Conservation (phyloP, 2,329 filamentous ascomycete genomes). For the Ophiocordyceps australis region DNA sequence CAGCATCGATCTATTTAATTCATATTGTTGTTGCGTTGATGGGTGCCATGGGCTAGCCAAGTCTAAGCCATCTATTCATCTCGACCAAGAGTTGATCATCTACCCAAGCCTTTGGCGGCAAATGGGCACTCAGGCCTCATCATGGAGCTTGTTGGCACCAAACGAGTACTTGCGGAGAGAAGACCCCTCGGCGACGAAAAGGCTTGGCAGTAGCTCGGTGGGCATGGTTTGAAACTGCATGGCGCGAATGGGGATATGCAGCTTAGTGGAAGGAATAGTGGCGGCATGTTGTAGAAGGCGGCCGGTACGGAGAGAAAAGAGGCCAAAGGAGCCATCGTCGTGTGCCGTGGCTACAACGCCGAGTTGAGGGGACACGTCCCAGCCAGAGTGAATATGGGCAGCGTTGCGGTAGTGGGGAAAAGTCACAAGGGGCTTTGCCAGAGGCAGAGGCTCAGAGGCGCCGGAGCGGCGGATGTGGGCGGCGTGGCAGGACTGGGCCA, state of each 20-base stretch:
- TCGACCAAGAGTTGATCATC: no score
- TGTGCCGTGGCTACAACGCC: constrained; percentile 36
- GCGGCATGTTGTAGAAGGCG: constrained; percentile 11
- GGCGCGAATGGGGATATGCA: constrained; percentile 16
- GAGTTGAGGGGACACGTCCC: constrained; percentile 27
- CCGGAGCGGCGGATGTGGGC: not conserved
- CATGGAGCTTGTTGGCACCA: constrained; percentile 11
- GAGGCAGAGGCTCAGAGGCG: constrained; percentile 2
- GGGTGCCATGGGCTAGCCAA: no score
- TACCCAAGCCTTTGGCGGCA: no score
- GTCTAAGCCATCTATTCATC: no score
- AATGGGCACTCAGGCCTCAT: constrained; percentile 17
- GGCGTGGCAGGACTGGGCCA: constrained; percentile 1
- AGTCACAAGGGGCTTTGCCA: constrained; percentile 19
- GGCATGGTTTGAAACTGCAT: constrained; percentile 27
- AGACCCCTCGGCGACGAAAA: constrained; percentile 23
- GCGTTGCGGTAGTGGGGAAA: constrained; percentile 33
- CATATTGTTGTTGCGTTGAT: no score
- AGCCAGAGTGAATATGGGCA: constrained; percentile 27
- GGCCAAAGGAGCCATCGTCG: constrained; percentile 24
- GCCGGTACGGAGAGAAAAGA: constrained; percentile 32
- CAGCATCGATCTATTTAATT: no score
- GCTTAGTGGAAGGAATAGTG: constrained; percentile 7
- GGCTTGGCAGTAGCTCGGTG: constrained; percentile 22
- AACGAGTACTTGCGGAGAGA: constrained; percentile 25